phyloP scores from a whole-genome alignment of 495 filamentous ascomycete genomes.

The Bathelium albidoporum region DNA sequence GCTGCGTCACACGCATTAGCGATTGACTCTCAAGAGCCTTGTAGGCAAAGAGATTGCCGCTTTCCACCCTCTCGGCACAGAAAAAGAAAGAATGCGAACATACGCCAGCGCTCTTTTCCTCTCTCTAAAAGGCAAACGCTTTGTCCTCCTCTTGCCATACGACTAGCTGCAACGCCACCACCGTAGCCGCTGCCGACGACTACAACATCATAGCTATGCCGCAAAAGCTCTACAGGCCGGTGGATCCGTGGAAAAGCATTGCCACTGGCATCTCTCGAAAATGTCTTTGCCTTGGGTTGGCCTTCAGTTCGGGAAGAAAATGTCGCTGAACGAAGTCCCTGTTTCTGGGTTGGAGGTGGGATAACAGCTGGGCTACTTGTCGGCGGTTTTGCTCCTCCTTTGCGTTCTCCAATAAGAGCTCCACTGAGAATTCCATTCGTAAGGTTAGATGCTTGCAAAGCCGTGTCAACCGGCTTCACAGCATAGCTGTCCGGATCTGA shows the following conservation, averaged over 20 bases:
- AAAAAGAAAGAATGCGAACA: slow-evolving; percentile 5
- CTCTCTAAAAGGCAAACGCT: slow-evolving; percentile 53
- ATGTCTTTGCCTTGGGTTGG: neutral
- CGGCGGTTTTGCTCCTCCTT: neutral
- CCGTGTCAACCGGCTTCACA: neutral
- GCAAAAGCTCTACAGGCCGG: slow-evolving; percentile 46
- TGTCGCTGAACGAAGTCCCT: neutral
- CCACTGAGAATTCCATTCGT: neutral
- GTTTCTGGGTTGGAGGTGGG: neutral
- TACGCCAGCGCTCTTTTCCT: slow-evolving; percentile 52
- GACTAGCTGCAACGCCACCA: slow-evolving; percentile 53
- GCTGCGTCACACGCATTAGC: slow-evolving; percentile 21
- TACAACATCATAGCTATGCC: slow-evolving; percentile 51
- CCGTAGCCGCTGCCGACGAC: slow-evolving; percentile 61
- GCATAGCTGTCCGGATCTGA: neutral
- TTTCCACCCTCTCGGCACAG: too few relatives aligned
- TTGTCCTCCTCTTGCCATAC: slow-evolving; percentile 52
- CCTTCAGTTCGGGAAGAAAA: neutral
- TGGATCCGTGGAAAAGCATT: slow-evolving; percentile 38
- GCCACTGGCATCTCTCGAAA: neutral
- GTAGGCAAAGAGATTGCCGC: too few relatives aligned
- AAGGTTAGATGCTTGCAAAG: neutral
- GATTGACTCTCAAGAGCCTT: too few relatives aligned
- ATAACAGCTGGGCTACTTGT: neutral
- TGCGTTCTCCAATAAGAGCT: neutral